Base-by-base conservation (phyloP, 441 rosid genomes). In the Jatropha multifida region DNA sequence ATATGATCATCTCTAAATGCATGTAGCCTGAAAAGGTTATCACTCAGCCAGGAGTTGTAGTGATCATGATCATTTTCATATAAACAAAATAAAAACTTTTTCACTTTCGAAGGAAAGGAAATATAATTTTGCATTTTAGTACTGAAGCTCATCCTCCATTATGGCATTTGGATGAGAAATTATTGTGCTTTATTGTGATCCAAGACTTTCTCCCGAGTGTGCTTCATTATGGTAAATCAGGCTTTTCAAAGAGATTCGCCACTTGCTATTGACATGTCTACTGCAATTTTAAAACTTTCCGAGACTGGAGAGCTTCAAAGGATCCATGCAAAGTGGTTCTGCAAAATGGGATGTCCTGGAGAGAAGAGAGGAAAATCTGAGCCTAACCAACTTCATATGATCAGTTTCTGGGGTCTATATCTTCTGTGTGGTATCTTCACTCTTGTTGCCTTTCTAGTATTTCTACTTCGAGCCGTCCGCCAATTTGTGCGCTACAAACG, bases 401-500 rank as follows among this genome's bases (percentile, higher is more conserved):
- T 55, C 73, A 92, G 91, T 86, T 94, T 94, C 87, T 90, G 94
- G 92, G 98, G 95, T 80, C 80, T 94, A 37, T 94, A 87, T 79
- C 84, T 92, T 65, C 81, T 89, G 18, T 90, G 93, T 27, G 89
- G 90, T 48, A 81, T 54, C 65, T 12, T 89, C 75, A 54, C 91
- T 12, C 77, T 88, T 12, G 73, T 76, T 71, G 94, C 94, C 4
- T 73, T 92, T 69, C 38, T 85, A 7, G 55, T 86, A 65, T 94
- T 82, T 79, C 78, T 90, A 63, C 75, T 86, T 7, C 76, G 91
- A 79, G 84, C 81, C 79, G 70, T 86, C 74, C 79, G 88, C 49
- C 93, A 86, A 74, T 94, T 79, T 14, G 86, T 80, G 60, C 83
- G 85, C 44, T 88, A 83, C 87, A 90, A 86, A 78, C 76, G 79